Evolutionary conservation across 2,329 filamentous ascomycete species (phyloP).

Genomic region (Colletotrichum chrysophilum): DNA sequence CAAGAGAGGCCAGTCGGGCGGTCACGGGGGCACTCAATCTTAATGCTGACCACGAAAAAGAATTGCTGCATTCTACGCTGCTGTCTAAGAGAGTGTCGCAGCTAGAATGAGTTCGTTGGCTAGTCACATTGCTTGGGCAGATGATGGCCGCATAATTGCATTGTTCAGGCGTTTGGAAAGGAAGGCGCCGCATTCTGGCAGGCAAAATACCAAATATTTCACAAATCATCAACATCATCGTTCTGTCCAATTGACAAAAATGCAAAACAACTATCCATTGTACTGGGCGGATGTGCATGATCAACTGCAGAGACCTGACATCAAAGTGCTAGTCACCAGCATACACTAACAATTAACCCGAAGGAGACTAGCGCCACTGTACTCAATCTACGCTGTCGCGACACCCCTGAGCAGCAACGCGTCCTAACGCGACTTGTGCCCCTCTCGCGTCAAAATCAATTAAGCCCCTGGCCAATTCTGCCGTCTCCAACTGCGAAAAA

Average conservation of each 20-base stretch:
- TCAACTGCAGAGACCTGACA: neutral
- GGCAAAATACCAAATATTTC: neutral
- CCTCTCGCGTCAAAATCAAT: constrained; percentile 26
- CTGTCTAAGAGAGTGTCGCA: neutral
- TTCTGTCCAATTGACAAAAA: neutral
- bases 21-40: neutral
- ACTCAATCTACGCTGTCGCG: constrained; percentile 45
- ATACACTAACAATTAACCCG: neutral
- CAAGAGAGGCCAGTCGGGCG: neutral
- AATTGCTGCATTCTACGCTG: accelerated
- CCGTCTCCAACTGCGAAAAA: constrained; percentile 14
- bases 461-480: constrained; percentile 13
- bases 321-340: accelerated
- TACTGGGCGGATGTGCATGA: neutral
- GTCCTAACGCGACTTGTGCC: constrained; percentile 30
- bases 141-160: neutral
- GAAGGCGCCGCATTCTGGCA: neutral
- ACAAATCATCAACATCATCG: neutral
- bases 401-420: constrained; percentile 26
- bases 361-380: constrained; percentile 27
- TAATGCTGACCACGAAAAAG: accelerated
- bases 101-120: neutral
- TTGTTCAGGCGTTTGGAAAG: neutral
- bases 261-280: accelerated
- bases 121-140: accelerated